A percentile compares a stretch with the other conserved stretches of the same genome.
These are phyloP conservation scores for Talaromyces borbonicus DNA, from an alignment of 495 filamentous ascomycete species.

Conservation along the genomic window DNA sequence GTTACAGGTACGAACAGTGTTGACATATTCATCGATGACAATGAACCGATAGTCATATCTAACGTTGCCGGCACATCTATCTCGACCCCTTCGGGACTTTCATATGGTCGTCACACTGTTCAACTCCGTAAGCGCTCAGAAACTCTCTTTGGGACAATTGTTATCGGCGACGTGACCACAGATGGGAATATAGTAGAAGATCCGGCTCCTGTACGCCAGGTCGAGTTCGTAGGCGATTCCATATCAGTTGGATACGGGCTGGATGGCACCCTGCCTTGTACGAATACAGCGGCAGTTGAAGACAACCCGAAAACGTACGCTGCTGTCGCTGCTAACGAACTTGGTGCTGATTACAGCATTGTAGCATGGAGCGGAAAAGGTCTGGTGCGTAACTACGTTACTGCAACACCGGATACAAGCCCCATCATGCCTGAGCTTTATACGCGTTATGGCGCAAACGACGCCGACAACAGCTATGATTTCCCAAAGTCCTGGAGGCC, in stretches of 20 bases:
- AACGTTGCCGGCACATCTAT: slow-evolving; percentile 8
- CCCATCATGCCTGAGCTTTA: slow-evolving; percentile 13
- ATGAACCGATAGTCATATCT: slow-evolving; percentile 8
- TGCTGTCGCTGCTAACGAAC: slow-evolving; percentile 5
- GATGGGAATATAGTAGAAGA: slow-evolving; percentile 5
- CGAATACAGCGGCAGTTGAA: slow-evolving; percentile 13
- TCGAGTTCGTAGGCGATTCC: slow-evolving; percentile 12
- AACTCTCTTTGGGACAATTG: slow-evolving; percentile 7
- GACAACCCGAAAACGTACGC: slow-evolving; percentile 11
- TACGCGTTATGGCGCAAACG: slow-evolving; percentile 10
- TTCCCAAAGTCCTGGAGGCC: slow-evolving; percentile 8
- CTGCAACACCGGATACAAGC: slow-evolving; percentile 8
- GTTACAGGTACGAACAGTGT: slow-evolving; percentile 10
- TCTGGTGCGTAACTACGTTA: slow-evolving; percentile 10
- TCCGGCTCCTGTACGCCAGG: slow-evolving; percentile 1
- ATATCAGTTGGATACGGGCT: slow-evolving; percentile 13
- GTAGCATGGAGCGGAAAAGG: slow-evolving; percentile 13
- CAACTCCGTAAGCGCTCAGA: slow-evolving; percentile 12
- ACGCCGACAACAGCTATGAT: slow-evolving; percentile 11
- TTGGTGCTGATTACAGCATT: slow-evolving; percentile 11
- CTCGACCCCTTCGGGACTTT: slow-evolving; percentile 4
- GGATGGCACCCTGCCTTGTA: slow-evolving; percentile 10
- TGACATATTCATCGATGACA: slow-evolving; percentile 10
- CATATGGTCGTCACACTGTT: slow-evolving; percentile 8
- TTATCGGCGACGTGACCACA: slow-evolving; percentile 10